Base-by-base conservation (phyloP, 169 alveolate genomes). In the Eimeria acervulina region DNA sequence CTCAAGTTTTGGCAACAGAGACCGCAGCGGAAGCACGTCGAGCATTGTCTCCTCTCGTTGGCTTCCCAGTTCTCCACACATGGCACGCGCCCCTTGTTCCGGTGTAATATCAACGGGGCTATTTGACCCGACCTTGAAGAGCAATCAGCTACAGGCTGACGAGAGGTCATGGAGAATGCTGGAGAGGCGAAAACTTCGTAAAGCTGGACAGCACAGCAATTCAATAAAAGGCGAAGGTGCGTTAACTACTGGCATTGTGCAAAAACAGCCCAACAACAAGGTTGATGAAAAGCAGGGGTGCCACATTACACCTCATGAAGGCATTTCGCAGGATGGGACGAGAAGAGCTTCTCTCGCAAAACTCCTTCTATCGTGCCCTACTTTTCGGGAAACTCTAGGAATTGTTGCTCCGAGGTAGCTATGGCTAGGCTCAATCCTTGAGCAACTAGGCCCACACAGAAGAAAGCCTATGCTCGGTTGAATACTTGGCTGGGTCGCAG, bases 131-230 rank as follows among this genome's bases (percentile, higher is more conserved):
- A 87, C 93, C 1, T 23, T 87, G 21, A 87, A 55, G 52, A 36
- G 78, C 51, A 70, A 87, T 26, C 81, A 87, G 83, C 81, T 87
- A 26, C 74, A 87, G 63, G 93, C 76, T 55, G 93, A 87, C 47
- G 93, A 87, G 61, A 55, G 93, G 47, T 31, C 55, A 23, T 44
- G 93, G 93, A 26, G n/a, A 36, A 12, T 87, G 44, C 93, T 61
- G 63, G 66, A 87, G 80, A 68, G 93, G 66, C 42, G 38, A 42
- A 78, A 28, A 84, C 55, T 84, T 31, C 68, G 92, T 44, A 59
- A 36, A 6, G 74, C 8, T 36, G 33, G 36, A 15, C 51, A 52
- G 47, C 92, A 55, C 76, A 6, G 21, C 47, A 33, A 47, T 44
- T 2, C 68, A 15, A 17, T 0, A 0, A 33, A 84, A 28, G 31